Percentiles rank a stretch among this genome's conserved stretches.
Evolutionary conservation across 1,284 basidiomycete species (phyloP).

Genomic region (Bondarzewia mesenterica): DNA sequence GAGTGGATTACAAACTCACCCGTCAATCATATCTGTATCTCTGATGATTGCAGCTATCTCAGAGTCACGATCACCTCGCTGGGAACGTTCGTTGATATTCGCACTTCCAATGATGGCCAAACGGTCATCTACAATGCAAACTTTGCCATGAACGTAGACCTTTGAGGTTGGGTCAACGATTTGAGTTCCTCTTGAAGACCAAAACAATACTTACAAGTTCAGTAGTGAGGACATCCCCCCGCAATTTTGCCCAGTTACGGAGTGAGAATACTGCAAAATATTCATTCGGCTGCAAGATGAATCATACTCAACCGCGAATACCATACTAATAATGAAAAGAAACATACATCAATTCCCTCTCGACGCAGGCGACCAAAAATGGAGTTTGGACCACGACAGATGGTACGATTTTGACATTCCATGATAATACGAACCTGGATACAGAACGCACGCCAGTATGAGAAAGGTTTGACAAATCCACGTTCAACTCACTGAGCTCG

Average conservation of each 20-base stretch:
- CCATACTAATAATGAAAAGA: neutral
- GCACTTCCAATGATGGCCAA: slow-evolving; percentile 98
- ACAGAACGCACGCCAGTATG: slow-evolving; percentile 3
- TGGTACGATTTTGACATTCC: slow-evolving; percentile 89
- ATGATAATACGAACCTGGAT: slow-evolving; percentile 81
- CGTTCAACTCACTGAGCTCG: slow-evolving; percentile 77
- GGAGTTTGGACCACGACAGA: slow-evolving; percentile 85
- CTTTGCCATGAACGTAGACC: slow-evolving; percentile 88
- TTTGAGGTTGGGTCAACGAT: too few relatives aligned
- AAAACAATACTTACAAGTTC: slow-evolving; percentile 70
- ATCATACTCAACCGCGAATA: slow-evolving; percentile 1
- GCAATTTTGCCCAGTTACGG: slow-evolving; percentile 90
- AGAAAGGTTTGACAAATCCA: neutral
- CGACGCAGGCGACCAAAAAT: slow-evolving; percentile 85
- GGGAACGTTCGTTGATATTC: slow-evolving; percentile 97
- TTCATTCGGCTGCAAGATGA: slow-evolving; percentile 66
- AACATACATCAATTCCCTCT: slow-evolving; percentile 80
- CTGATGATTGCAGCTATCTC: slow-evolving; percentile 90
- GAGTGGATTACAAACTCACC: slow-evolving; percentile 37
- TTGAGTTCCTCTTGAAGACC: too few relatives aligned
- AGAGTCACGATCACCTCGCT: slow-evolving; percentile 93
- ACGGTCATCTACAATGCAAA: slow-evolving; percentile 93
- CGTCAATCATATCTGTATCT: slow-evolving; percentile 94
- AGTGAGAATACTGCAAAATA: slow-evolving; percentile 92
- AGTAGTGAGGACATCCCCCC: slow-evolving; percentile 79